phyloP scores from a whole-genome alignment of 257 asterid species.

The Penstemon davidsonii region DNA sequence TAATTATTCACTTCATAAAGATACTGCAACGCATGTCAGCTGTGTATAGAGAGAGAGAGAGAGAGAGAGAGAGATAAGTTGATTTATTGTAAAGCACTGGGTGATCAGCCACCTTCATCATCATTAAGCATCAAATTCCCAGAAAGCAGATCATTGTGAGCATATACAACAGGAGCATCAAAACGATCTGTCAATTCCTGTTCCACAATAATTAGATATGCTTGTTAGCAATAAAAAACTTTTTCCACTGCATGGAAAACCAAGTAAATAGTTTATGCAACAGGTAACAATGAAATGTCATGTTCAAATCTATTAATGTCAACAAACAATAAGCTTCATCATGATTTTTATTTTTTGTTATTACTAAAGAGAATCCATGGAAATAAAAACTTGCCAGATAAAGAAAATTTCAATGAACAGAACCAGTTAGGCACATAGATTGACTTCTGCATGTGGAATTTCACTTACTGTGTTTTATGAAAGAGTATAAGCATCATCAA shows the following conservation, averaged over 20 bases:
- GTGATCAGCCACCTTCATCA: constrained; percentile 61
- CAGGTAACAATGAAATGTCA: constrained; percentile 22
- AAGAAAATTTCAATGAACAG: constrained; percentile 3
- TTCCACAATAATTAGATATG: constrained; percentile 30
- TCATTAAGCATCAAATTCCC: constrained; percentile 94
- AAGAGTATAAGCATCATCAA: not conserved
- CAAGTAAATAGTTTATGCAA: constrained; percentile 17
- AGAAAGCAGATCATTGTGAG: constrained; percentile 88
- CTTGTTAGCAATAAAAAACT: constrained; percentile 6
- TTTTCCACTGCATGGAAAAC: constrained; percentile 5
- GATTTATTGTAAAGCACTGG: constrained; percentile 14
- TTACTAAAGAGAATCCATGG: not conserved
- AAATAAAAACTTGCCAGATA: constrained; percentile 2
- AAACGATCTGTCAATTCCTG: constrained; percentile 83
- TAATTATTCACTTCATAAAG: not conserved
- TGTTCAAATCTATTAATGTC: not conserved
- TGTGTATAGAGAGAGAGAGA: not conserved
- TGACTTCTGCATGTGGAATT: not conserved
- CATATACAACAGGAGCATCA: constrained; percentile 68
- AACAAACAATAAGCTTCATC: constrained; percentile 20
- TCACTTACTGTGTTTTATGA: constrained; percentile 6
- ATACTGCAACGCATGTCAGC: constrained; percentile 21
- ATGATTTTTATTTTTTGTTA: constrained; percentile 8
- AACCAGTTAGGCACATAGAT: constrained; percentile 4
- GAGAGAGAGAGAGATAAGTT: not conserved